Base-by-base conservation (phyloP, 768 basidiomycete genomes). In the Lentinula sp. region DNA sequence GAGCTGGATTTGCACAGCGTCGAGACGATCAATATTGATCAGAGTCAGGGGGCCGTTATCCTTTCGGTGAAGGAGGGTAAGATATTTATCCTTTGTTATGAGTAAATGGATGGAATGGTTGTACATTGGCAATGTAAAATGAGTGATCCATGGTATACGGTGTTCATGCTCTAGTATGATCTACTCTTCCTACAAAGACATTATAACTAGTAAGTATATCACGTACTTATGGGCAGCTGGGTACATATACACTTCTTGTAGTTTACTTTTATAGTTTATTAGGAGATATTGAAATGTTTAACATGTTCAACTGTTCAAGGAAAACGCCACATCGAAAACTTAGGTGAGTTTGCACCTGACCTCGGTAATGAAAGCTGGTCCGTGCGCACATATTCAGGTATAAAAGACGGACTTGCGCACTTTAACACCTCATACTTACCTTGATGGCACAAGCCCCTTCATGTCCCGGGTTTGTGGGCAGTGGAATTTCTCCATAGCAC, bases 11-110 rank as follows among this genome's bases (percentile, higher is more conserved):
- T 89, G 62, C 80, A 84, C 52, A 71, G 69, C 42, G 86, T 89
- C 32, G 88, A 89, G 74, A 89, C 86, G 64, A 87, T 90, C 66
- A 88, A 88, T 69, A 86, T 90, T 56, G 88, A 90, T 69, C 88
- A 90, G 74, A 80, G 78, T 42, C 88, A 90, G 67, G 88, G 88
- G 1, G 84, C 86, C 8, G 80, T 89, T 43, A 88, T 89, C 62
- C 70, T 90, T 57, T 86, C 84, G 37, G 84, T 87, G 61, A 83
- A 77, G 73, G 77, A 80, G 11, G 88, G 88, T 46, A 85, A 79
- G 74, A 86, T 89, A 57, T 89, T 86, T 73, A 88, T 89, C 68
- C 67, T 90, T 67, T 84, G 84, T 73, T 89, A 89, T 74, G 79
- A 81, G 68, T 81, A 52, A 63, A 48, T 48, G 46, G n/a, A 48